Evolutionary conservation across 768 basidiomycete species (phyloP).

Genomic region (Tulasnella sp.): DNA sequence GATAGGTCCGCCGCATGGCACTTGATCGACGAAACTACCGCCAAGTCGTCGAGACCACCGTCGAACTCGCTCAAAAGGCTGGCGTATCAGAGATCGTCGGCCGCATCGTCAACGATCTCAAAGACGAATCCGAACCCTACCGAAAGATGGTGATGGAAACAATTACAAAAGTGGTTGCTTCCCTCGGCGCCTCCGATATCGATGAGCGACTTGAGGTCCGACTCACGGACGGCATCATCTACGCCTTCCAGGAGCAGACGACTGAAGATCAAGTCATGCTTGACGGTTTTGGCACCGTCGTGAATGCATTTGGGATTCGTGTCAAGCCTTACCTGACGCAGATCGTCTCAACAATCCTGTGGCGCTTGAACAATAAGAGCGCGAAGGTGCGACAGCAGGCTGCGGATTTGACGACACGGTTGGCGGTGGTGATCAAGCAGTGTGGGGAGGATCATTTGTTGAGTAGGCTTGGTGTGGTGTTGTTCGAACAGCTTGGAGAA

Average conservation of each 20-base stretch:
- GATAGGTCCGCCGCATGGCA: constrained; percentile 74
- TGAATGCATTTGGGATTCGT: constrained; percentile 88
- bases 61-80: constrained; percentile 93
- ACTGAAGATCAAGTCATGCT: constrained; percentile 99
- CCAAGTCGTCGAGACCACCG: constrained; percentile 97
- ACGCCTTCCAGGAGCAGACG: constrained; percentile 99
- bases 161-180: constrained; percentile 90
- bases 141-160: constrained; percentile 99
- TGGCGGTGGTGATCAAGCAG: constrained; percentile 97
- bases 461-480: constrained; percentile 89
- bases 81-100: constrained; percentile 96
- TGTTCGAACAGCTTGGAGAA: constrained; percentile 98
- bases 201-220: constrained; percentile 92
- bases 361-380: constrained; percentile 99
- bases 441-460: constrained; percentile 94
- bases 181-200: constrained; percentile 92
- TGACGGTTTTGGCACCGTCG: constrained; percentile 95
- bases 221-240: constrained; percentile 96
- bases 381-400: constrained; percentile 99
- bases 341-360: constrained; percentile 96
- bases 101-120: constrained; percentile 76
- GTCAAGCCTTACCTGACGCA: constrained; percentile 98
- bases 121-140: constrained; percentile 82
- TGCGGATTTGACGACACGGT: constrained; percentile 91
- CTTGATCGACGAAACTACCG: constrained; percentile 91